These are phyloP conservation scores for Colletotrichum echinochloae DNA, from an alignment of 2,329 filamentous ascomycete genomes.

Conservation along the genomic window DNA sequence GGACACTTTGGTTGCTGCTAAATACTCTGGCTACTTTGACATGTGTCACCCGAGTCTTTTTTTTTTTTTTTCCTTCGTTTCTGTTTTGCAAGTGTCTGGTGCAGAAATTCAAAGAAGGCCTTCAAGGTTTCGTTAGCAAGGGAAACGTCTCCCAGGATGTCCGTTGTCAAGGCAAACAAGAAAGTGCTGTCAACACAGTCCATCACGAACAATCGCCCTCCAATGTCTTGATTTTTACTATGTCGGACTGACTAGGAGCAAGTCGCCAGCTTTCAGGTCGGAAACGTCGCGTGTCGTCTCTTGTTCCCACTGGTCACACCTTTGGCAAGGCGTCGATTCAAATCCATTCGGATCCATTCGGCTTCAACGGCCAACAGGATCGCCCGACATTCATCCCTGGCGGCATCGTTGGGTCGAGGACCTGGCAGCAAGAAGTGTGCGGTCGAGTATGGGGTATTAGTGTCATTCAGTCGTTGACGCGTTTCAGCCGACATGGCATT, in stretches of 20 bases:
- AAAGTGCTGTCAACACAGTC: constrained; percentile 1
- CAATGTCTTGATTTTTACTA: not conserved
- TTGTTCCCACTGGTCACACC: constrained; percentile 31
- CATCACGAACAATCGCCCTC: not conserved
- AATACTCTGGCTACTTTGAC: too few species aligned
- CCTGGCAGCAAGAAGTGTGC: constrained; percentile 10
- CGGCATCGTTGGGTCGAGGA: constrained; percentile 11
- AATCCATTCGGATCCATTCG: constrained; percentile 28
- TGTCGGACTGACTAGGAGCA: constrained; percentile 14
- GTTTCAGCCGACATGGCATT: constrained; percentile 24
- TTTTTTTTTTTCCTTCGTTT: constrained; percentile 12
- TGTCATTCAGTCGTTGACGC: constrained; percentile 19
- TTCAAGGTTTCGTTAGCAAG: not conserved
- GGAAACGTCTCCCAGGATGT: constrained; percentile 12
- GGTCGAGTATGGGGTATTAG: constrained; percentile 2
- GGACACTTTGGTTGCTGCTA: too few species aligned
- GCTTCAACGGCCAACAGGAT: constrained; percentile 3
- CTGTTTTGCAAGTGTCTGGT: constrained; percentile 26
- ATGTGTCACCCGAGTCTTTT: constrained; percentile 9
- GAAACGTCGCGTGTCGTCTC: constrained; percentile 28
- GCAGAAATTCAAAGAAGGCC: constrained; percentile 26
- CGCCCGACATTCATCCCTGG: not conserved
- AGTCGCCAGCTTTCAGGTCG: constrained; percentile 2
- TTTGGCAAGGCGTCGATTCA: constrained; percentile 20
- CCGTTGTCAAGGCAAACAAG: constrained; percentile 24